Conservation (phyloP, 805 yeast species). For the Cyberlindnera suaveolens region DNA sequence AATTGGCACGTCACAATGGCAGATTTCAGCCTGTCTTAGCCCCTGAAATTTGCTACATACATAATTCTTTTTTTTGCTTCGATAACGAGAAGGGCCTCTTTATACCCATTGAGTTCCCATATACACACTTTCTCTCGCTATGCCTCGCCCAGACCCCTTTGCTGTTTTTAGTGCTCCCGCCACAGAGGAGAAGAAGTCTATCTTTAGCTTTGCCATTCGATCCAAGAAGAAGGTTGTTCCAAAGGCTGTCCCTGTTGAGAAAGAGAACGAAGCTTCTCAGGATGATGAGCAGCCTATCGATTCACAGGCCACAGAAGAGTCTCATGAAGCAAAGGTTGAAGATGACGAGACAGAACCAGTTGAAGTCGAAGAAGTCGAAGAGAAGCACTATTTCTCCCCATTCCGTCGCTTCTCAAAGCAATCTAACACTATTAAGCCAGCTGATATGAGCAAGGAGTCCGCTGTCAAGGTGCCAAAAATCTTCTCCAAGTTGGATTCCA, state of each 20-base stretch:
- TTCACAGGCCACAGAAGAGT: constrained; percentile 1
- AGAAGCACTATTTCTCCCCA: constrained; percentile 12
- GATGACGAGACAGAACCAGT: not conserved
- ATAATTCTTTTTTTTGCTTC: too few species aligned
- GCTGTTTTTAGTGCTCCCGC: constrained; percentile 7
- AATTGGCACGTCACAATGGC: too few species aligned
- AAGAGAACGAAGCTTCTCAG: constrained; percentile 1
- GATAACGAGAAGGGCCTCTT: too few species aligned
- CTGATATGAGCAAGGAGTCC: not conserved
- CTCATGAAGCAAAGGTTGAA: not conserved
- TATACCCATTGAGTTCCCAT: too few species aligned
- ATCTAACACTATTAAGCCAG: constrained; percentile 1
- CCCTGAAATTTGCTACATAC: too few species aligned
- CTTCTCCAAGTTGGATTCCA: constrained; percentile 13
- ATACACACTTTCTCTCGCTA: not conserved
- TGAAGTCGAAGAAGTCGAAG: not conserved
- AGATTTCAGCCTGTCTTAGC: too few species aligned
- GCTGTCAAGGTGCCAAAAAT: constrained; percentile 8
- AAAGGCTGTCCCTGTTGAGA: not conserved
- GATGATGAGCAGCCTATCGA: not conserved
- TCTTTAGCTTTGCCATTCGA: constrained; percentile 14
- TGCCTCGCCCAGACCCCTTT: constrained; percentile 23
- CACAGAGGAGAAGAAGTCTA: constrained; percentile 11
- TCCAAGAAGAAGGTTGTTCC: constrained; percentile 4
- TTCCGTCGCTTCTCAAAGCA: constrained; percentile 8